These are phyloP conservation scores for Globomyces sp. DNA, from an alignment of 371 early-diverging fungal species.

Conservation along the genomic window DNA sequence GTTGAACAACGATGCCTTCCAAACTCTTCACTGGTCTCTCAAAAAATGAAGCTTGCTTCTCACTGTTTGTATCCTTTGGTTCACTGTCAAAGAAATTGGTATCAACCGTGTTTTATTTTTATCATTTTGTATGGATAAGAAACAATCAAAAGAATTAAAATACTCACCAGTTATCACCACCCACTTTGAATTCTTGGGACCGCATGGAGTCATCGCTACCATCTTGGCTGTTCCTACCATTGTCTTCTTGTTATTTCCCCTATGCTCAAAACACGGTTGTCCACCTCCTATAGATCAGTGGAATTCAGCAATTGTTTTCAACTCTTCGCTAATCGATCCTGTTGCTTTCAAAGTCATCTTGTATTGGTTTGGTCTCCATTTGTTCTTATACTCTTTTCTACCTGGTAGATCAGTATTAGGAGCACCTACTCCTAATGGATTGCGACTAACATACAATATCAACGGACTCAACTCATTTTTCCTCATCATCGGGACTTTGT, in stretches of 20 bases:
- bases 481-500: conserved; percentile 47
- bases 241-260: conserved; percentile 61
- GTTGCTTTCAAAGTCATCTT: conserved; percentile 57
- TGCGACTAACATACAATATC: conserved; percentile 65
- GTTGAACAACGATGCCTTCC: too few species aligned
- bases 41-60: too few species aligned
- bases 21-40: too few species aligned
- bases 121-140: too few species aligned
- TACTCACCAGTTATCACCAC: conserved; percentile 30
- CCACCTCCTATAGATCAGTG: conserved; percentile 34
- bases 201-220: conserved; percentile 66
- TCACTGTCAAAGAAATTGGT: too few species aligned
- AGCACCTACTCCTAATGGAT: conserved; percentile 61
- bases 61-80: too few species aligned
- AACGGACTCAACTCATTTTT: conserved; percentile 65
- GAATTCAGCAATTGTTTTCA: conserved; percentile 19
- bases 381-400: conserved; percentile 56
- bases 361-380: conserved; percentile 68
- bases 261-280: conserved; percentile 65
- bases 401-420: conserved; percentile 76
- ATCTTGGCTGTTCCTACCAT: conserved; percentile 59
- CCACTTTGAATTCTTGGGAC: conserved; percentile 77
- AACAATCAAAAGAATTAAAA: too few species aligned
- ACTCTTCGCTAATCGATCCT: conserved; percentile 16
- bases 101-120: too few species aligned